Evolutionary conservation across 805 yeast genomes (phyloP).

Genomic region (Ogataea parapolymorpha): DNA sequence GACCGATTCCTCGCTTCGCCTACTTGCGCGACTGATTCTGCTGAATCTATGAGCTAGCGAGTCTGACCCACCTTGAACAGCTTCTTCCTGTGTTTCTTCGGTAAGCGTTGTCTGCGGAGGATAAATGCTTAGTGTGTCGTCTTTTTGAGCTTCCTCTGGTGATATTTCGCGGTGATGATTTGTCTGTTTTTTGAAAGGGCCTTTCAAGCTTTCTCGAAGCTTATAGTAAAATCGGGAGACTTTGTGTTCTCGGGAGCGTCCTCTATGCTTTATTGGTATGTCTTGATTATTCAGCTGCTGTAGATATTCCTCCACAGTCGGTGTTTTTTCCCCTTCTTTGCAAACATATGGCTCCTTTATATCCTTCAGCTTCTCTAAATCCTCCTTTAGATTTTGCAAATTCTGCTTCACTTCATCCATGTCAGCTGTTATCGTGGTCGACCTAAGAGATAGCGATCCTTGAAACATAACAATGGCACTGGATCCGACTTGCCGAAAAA

Average conservation of each 20-base stretch:
- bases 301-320: background rate
- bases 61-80: background rate
- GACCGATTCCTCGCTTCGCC: slow-evolving; percentile 2
- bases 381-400: slow-evolving; percentile 12
- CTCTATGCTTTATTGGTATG: background rate
- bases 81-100: background rate
- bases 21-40: slow-evolving; percentile 3
- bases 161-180: no score
- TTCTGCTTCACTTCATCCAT: slow-evolving; percentile 13
- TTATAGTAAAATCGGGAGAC: slow-evolving; percentile 17
- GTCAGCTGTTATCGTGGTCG: slow-evolving; percentile 12
- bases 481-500: background rate
- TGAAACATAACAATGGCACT: slow-evolving; percentile 10
- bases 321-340: background rate
- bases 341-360: background rate
- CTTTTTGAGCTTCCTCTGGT: no score
- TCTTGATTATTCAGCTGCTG: background rate
- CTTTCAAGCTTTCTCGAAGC: slow-evolving; percentile 15
- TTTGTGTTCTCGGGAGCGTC: slow-evolving; percentile 12
- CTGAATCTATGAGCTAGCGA: background rate
- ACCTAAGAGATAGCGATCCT: slow-evolving; percentile 15
- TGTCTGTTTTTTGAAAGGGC: slow-evolving; percentile 12
- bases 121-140: no score
- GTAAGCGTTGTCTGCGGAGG: background rate
- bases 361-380: slow-evolving; percentile 4